These are phyloP conservation scores for Aurinia saxatilis DNA, from an alignment of 345 rosid species.

Conservation along the genomic window DNA sequence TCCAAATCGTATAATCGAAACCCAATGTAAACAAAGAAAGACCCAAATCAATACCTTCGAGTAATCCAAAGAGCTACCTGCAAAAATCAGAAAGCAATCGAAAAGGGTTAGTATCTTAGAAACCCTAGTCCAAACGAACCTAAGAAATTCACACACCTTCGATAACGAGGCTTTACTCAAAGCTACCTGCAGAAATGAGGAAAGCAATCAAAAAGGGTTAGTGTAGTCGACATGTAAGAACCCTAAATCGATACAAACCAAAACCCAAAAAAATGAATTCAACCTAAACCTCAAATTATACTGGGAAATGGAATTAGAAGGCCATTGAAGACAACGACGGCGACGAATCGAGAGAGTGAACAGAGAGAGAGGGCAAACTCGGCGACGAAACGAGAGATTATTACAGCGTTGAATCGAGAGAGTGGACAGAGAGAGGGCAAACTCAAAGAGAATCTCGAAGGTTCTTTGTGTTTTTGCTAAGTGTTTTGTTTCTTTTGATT, in stretches of 20 bases:
- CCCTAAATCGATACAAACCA: not conserved
- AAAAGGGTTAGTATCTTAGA: not conserved
- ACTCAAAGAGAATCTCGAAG: too few species aligned
- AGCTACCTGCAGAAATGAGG: not conserved
- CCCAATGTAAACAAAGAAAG: not conserved
- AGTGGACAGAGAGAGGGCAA: too few species aligned
- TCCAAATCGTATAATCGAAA: not conserved
- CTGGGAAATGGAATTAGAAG: too few species aligned
- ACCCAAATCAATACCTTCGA: not conserved
- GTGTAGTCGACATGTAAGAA: too few species aligned
- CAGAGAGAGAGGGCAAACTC: too few species aligned
- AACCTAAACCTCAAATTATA: not conserved
- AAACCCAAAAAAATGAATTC: not conserved
- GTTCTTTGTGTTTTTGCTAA: too few species aligned
- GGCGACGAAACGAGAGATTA: too few species aligned
- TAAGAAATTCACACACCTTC: not conserved
- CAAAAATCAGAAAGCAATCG: not conserved
- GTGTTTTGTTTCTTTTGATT: too few species aligned
- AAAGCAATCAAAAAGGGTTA: not conserved
- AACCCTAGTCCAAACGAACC: not conserved
- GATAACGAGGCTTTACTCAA: not conserved
- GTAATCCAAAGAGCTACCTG: not conserved
- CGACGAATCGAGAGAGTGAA: too few species aligned
- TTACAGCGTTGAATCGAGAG: too few species aligned
- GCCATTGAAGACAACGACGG: too few species aligned